Conservation (phyloP, 2,329 filamentous ascomycete species). For the Hirsutella rhossiliensis region DNA sequence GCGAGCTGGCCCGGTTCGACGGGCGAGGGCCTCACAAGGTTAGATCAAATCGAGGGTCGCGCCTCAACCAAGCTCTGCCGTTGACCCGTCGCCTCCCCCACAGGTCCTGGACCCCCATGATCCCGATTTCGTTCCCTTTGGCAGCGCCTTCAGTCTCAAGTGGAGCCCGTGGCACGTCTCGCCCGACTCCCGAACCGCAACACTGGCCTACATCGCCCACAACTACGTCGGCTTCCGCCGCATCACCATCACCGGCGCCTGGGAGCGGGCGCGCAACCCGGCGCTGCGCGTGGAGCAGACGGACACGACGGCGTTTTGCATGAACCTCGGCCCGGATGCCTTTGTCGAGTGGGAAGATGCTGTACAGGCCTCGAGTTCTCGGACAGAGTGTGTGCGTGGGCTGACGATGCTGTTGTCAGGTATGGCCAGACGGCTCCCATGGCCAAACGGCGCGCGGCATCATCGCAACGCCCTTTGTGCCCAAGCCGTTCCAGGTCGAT, state of each 20-base stretch:
- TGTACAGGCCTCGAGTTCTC: slow-evolving; percentile 17
- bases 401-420: slow-evolving; percentile 8
- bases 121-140: slow-evolving; percentile 34
- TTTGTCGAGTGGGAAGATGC: slow-evolving; percentile 44
- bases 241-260: slow-evolving; percentile 26
- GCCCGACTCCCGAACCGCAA: slow-evolving; percentile 22
- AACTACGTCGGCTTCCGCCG: slow-evolving; percentile 44
- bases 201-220: slow-evolving; percentile 36
- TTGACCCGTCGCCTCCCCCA: not conserved
- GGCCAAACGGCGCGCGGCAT: slow-evolving; percentile 36
- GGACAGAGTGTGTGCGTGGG: not conserved
- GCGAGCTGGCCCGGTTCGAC: slow-evolving; percentile 36
- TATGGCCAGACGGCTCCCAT: slow-evolving; percentile 26
- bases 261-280: slow-evolving; percentile 22
- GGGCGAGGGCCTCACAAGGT: slow-evolving; percentile 31
- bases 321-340: slow-evolving; percentile 36
- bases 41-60: not conserved
- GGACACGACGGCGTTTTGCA: slow-evolving; percentile 36
- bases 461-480: slow-evolving; percentile 37
- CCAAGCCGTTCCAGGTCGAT: slow-evolving; percentile 37
- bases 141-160: slow-evolving; percentile 36
- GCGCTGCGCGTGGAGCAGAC: slow-evolving; percentile 23
- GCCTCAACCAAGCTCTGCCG: not conserved
- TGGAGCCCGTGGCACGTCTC: slow-evolving; percentile 41
- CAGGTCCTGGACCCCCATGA: slow-evolving; percentile 24